phyloP scores from a whole-genome alignment of 1,284 basidiomycete species.

The Stereum hirsutum region DNA sequence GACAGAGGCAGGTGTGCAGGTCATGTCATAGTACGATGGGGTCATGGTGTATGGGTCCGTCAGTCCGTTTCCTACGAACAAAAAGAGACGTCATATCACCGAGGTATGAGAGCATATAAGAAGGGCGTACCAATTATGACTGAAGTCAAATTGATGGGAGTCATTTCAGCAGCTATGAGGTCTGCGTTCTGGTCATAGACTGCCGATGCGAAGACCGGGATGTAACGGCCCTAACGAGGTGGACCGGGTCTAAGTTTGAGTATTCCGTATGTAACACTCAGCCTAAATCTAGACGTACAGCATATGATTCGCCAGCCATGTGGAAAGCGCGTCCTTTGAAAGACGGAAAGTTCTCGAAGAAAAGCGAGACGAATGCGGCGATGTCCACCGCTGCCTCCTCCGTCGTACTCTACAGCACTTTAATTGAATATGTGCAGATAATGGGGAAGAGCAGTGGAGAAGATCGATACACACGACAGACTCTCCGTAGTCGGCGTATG shows the following conservation, averaged over 20 bases:
- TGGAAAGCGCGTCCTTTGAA: constrained; percentile 62
- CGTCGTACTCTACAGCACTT: neutral
- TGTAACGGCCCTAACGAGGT: constrained; percentile 57
- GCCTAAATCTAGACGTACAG: constrained; percentile 24
- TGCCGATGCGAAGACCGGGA: constrained; percentile 74
- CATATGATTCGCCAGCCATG: constrained; percentile 67
- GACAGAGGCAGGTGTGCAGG: constrained; percentile 21
- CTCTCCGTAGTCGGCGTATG: constrained; percentile 65
- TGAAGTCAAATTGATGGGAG: constrained; percentile 70
- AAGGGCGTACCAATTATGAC: constrained; percentile 82
- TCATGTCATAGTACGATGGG: constrained; percentile 23
- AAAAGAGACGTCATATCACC: neutral
- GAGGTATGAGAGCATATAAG: neutral
- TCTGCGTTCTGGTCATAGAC: constrained; percentile 71
- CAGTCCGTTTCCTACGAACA: constrained; percentile 38
- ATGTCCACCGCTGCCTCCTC: constrained; percentile 65
- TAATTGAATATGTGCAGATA: neutral
- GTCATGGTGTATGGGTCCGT: constrained; percentile 18
- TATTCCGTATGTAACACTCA: neutral
- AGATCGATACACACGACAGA: constrained; percentile 33
- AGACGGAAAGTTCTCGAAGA: constrained; percentile 62
- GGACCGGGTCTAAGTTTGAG: neutral
- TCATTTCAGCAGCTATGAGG: constrained; percentile 45
- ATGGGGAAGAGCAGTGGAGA: neutral
- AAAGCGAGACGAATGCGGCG: constrained; percentile 60